Evolutionary conservation across 2,329 filamentous ascomycete species (phyloP).

Genomic region (Aspergillus arachidicola): DNA sequence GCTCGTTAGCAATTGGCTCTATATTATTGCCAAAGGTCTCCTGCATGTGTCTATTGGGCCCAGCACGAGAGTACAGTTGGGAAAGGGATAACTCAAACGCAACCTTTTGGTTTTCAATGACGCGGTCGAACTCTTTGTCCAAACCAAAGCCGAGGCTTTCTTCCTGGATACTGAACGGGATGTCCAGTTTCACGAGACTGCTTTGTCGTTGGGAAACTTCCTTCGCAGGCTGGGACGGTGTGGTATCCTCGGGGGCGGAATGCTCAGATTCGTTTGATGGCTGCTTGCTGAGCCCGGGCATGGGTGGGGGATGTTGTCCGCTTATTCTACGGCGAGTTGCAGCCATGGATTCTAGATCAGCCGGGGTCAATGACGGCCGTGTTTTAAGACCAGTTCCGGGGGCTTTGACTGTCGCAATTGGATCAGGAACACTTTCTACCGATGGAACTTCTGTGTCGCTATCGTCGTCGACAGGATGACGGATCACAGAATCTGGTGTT

Average conservation of each 20-base stretch:
- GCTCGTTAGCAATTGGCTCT: conserved; percentile 64
- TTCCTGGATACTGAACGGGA: conserved; percentile 69
- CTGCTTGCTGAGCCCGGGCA: conserved; percentile 30
- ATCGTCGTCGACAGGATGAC: conserved; percentile 65
- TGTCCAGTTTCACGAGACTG: conserved; percentile 78
- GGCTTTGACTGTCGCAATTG: conserved; percentile 84
- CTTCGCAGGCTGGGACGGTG: conserved; percentile 29
- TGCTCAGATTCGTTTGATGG: conserved; percentile 22
- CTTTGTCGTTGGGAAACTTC: conserved; percentile 59
- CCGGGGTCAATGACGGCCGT: conserved; percentile 81
- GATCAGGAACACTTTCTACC: conserved; percentile 72
- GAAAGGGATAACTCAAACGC: conserved; percentile 54
- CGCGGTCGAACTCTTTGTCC: conserved; percentile 89
- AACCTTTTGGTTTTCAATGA: conserved; percentile 98
- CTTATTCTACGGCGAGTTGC: conserved; percentile 84
- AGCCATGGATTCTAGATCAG: conserved; percentile 81
- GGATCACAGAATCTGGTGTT: conserved; percentile 89
- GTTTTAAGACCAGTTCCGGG: conserved; percentile 86
- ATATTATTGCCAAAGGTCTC: conserved; percentile 10
- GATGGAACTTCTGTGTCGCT: conserved; percentile 37
- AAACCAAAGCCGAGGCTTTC: conserved; percentile 79
- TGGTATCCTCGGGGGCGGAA: conserved; percentile 16
- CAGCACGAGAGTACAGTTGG: conserved; percentile 30
- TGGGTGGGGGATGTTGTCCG: conserved; percentile 60
- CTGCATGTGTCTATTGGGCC: conserved; percentile 15